phyloP scores from a whole-genome alignment of 1,284 basidiomycete genomes.

The Mycosarcoma mackinlayi region DNA sequence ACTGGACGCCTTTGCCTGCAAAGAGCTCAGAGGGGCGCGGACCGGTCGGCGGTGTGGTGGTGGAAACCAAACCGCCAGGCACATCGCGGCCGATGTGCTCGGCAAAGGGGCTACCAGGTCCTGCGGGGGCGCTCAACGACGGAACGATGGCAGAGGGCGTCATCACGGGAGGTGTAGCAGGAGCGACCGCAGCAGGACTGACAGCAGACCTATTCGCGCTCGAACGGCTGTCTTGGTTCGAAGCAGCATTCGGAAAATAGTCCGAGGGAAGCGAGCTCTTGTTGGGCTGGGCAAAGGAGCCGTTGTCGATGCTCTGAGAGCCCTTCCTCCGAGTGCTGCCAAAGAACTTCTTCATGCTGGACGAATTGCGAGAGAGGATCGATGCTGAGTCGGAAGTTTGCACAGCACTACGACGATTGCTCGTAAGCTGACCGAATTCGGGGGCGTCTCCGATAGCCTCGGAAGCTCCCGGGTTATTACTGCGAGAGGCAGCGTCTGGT shows the following conservation, averaged over 20 bases:
- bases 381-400: slow-evolving; percentile 38
- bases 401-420: slow-evolving; percentile 20
- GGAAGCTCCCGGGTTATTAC: slow-evolving; percentile 35
- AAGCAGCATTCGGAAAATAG: slow-evolving; percentile 18
- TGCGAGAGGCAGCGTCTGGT: slow-evolving; percentile 4
- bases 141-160: slow-evolving; percentile 27
- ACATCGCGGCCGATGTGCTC: slow-evolving; percentile 22
- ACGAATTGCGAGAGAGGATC: slow-evolving; percentile 36
- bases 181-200: not conserved
- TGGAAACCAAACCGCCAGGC: slow-evolving; percentile 15
- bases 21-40: slow-evolving; percentile 58
- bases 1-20: slow-evolving; percentile 60
- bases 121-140: slow-evolving; percentile 25
- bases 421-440: slow-evolving; percentile 25
- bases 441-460: slow-evolving; percentile 43
- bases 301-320: slow-evolving; percentile 35
- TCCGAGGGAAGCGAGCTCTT: slow-evolving; percentile 11
- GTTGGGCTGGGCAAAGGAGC: slow-evolving; percentile 9
- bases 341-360: slow-evolving; percentile 53
- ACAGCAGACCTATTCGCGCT: slow-evolving; percentile 22
- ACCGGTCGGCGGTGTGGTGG: slow-evolving; percentile 3
- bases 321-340: slow-evolving; percentile 45
- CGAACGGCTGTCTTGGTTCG: slow-evolving; percentile 25
- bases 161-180: slow-evolving; percentile 20
- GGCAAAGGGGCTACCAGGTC: slow-evolving; percentile 12